These are phyloP conservation scores for Colletotrichum neosansevieriae DNA, from an alignment of 2,329 filamentous ascomycete species.

Conservation along the genomic window DNA sequence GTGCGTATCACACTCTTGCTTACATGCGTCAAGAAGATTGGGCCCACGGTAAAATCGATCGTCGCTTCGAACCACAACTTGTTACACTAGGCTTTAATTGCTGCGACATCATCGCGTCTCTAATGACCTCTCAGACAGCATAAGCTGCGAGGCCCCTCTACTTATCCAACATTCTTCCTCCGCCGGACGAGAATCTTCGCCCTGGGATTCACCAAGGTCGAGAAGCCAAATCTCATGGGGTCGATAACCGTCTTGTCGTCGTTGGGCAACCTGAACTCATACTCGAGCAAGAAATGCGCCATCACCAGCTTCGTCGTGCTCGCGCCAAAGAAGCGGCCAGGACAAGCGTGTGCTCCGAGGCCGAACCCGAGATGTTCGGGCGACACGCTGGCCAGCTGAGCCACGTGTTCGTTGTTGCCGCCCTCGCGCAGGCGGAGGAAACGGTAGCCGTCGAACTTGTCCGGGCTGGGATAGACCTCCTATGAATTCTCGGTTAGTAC, in stretches of 20 bases:
- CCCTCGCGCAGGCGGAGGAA: slow-evolving; percentile 27
- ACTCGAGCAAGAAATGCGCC: slow-evolving; percentile 54
- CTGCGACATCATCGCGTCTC: no score
- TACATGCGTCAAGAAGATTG: no score
- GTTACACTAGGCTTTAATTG: no score
- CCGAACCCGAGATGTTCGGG: slow-evolving; percentile 55
- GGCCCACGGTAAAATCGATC: no score
- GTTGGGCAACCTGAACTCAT: slow-evolving; percentile 54
- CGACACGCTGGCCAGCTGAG: slow-evolving; percentile 56
- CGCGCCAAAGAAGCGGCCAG: slow-evolving; percentile 60
- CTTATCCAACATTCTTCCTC: not conserved
- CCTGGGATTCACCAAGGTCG: slow-evolving; percentile 17
- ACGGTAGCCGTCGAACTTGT: slow-evolving; percentile 19
- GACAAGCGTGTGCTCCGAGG: slow-evolving; percentile 60
- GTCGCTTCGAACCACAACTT: no score
- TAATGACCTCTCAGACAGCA: no score
- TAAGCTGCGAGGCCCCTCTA: not conserved
- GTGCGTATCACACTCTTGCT: no score
- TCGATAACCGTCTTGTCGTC: slow-evolving; percentile 44
- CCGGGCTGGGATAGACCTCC: slow-evolving; percentile 17
- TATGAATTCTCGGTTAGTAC: not conserved
- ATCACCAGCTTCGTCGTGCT: slow-evolving; percentile 60
- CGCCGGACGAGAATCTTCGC: slow-evolving; percentile 10
- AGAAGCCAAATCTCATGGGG: slow-evolving; percentile 20
- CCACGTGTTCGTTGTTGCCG: slow-evolving; percentile 34